Evolutionary conservation across 345 rosid genomes (phyloP).

Genomic region (Rhizophora mangle): DNA sequence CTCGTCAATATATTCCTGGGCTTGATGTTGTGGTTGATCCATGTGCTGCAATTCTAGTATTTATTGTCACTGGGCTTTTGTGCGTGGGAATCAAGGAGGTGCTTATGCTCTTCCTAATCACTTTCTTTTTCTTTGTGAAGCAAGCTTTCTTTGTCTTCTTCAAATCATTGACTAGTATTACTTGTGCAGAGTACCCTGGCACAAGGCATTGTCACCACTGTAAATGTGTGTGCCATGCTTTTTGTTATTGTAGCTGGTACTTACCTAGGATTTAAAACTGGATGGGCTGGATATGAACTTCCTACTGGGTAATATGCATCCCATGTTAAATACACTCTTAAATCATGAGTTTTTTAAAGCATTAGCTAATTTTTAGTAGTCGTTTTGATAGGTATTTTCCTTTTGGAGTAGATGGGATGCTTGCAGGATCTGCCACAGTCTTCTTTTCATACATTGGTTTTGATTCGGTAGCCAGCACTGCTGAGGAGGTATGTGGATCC

Average conservation of each 20-base stretch:
- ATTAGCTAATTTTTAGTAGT: constrained; percentile 5
- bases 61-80: constrained; percentile 80
- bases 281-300: constrained; percentile 92
- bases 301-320: constrained; percentile 67
- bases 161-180: constrained; percentile 3
- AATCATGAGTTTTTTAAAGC: constrained; percentile 4
- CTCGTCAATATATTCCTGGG: constrained; percentile 82
- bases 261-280: constrained; percentile 85
- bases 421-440: constrained; percentile 96
- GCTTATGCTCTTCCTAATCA: constrained; percentile 5
- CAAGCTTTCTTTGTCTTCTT: not conserved
- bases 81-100: constrained; percentile 99
- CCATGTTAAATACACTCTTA: not conserved
- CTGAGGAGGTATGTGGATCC: constrained; percentile 74
- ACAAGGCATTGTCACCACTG: constrained; percentile 73
- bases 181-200: constrained; percentile 77
- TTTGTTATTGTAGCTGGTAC: constrained; percentile 79
- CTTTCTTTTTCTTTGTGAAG: not conserved
- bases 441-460: constrained; percentile 95
- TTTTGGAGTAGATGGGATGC: constrained; percentile 93
- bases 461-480: constrained; percentile 97
- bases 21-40: constrained; percentile 87
- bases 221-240: constrained; percentile 76
- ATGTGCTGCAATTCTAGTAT: constrained; percentile 76
- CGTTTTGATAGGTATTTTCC: constrained; percentile 61